Evolutionary conservation across 305 asterid species (phyloP), one percentile per base, ranked within the genome.

Genomic region (Solanum aculeatissimum): DNA sequence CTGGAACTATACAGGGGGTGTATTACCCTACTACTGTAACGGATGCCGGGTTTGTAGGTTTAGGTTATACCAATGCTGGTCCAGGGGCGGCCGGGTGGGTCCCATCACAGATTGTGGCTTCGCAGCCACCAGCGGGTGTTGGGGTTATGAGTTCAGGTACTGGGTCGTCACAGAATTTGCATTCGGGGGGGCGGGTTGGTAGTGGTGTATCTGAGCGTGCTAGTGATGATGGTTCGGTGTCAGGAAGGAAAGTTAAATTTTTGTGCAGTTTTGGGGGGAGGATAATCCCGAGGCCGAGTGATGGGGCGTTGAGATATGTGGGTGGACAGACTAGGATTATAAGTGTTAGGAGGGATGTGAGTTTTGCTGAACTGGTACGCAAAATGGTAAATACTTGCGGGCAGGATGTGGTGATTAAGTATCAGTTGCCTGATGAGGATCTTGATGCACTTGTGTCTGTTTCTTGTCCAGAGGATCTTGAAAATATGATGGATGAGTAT

Each of bases 401-500:
- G 32, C 95, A 90, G 82, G 91, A 89, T 87, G 92, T 89, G 85
- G 94, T 87, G 82, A 92, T 97, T 80, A 97, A 97, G 92, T 97
- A 97, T 85, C 98, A 97, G 91, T 91, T 97, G 85, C 99, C 98
- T 13, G 99, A 94, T 16, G 99, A 97, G 89, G 98, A 94, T 86
- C 97, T 97, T 63, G 99, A 97, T 88, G 98, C 98, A 14, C 98
- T 97, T 63, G 98, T 97, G 6, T 86, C 99, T 4, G 97, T 97
- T 91, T 94, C 98, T 18, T 93, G 98, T 83, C 86, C 94, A 10
- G 98, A 97, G 86, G 99, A 97, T 90, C 95, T 97, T 70, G 99
- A 95, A 81, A 97, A 97, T 89, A 97, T 97, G 99, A 94, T 97
- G 97, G 99, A 97, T 65, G 99, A 97, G 88, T 94, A 93, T 89